Evolutionary conservation across 257 asterid species (phyloP).

Genomic region (Nicotiana tomentosiformis): DNA sequence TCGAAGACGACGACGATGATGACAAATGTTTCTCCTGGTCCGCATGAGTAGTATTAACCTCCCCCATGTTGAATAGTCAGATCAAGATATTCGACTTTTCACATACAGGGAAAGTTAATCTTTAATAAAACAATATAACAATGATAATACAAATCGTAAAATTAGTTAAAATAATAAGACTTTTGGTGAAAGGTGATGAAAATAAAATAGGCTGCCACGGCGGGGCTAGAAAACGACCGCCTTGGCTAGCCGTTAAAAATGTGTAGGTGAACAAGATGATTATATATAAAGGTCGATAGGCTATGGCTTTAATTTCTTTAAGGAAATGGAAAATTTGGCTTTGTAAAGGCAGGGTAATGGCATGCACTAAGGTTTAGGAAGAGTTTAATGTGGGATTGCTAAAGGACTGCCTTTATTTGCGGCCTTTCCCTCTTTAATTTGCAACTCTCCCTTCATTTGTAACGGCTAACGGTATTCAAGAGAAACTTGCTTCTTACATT

Average conservation of each 20-base stretch:
- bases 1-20: conserved; percentile 20
- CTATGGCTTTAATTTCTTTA: neutral
- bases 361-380: conserved; percentile 19
- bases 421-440: neutral
- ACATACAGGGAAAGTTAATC: neutral
- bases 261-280: neutral
- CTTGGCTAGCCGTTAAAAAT: conserved; percentile 39
- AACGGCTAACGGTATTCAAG: conserved; percentile 18
- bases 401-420: conserved; percentile 27
- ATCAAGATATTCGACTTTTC: neutral
- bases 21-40: neutral
- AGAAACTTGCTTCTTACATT: neutral
- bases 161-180: neutral
- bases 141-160: neutral
- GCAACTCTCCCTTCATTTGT: conserved; percentile 4
- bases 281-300: neutral
- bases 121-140: neutral
- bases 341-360: neutral
- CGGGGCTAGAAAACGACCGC: conserved; percentile 43
- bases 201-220: conserved; percentile 33
- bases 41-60: neutral
- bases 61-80: neutral
- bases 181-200: neutral
- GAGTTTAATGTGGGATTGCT: conserved; percentile 22
- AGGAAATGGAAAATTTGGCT: conserved; percentile 11